Evolutionary conservation across 805 yeast species (phyloP), one percentile per base, ranked within the genome.

Genomic region (Candida lessepsii): DNA sequence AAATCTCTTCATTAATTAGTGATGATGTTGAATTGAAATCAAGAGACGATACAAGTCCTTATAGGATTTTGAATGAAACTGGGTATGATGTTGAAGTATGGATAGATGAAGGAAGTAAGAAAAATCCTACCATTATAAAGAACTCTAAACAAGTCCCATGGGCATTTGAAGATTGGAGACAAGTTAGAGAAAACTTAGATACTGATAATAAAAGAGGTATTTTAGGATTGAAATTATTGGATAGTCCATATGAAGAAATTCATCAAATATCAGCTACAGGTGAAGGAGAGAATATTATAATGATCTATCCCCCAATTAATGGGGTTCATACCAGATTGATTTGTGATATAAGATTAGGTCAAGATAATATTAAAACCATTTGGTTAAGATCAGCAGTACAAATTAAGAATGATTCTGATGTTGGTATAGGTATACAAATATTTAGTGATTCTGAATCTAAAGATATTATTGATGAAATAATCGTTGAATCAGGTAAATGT

Each of bases 151-250:
- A 61, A 3, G 57, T 77, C 4, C 83, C 86, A 1, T 93, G 98
- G 97, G 81, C 89, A 29, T 95, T 95, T 66, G 96, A 90, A 53
- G 96, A 91, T 56, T 93, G 98, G 97, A 73, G 86, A 46, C 73
- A 73, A 21, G 76, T 89, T 17, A 81, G 99, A 60, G 96, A 91
- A 54, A 79, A 80, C 40, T 65, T 90, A 41, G 81, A 78, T 45
- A 76, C 83, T 3, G 83, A 83, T 40, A 78, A 73, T 29, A 76
- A 74, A 14, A 70, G 69, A n/a, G 81, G 80, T 33, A 65, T 72
- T 3, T 61, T 91, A 21, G 88, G 85, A 0, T 70, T 90, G n/a
- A 69, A 71, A 31, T 59, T 90, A 17, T 31, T 75, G 2, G 80
- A 70, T 28, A 72, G 86, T 0, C 65, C 65, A 0, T 90, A 82